phyloP scores from a whole-genome alignment of 192 early-diverging fungal species.

The Coemansia sp. region DNA sequence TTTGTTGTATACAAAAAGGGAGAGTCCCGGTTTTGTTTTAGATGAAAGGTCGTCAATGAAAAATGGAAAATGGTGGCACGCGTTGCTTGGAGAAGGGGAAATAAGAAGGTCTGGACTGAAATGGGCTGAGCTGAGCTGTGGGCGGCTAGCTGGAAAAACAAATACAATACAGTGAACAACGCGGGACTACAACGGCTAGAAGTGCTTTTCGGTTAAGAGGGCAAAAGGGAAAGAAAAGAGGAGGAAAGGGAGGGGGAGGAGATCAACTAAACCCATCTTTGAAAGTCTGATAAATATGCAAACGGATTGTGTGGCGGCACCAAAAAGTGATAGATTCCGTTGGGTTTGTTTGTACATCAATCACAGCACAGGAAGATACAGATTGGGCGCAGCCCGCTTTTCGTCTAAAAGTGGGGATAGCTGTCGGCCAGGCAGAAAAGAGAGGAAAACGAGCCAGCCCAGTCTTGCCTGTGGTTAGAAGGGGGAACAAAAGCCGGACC shows the following conservation, averaged over 20 bases:
- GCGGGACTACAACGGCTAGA: neutral
- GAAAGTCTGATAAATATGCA: constrained; percentile 12
- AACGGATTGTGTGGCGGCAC: constrained; percentile 3
- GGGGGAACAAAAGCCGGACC: neutral
- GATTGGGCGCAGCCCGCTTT: constrained; percentile 8
- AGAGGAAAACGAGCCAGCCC: neutral
- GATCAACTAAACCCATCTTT: neutral
- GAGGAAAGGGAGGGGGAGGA: too few relatives aligned
- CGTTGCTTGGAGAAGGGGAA: neutral
- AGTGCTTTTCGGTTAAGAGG: neutral
- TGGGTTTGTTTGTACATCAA: constrained; percentile 13
- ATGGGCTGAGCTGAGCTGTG: neutral
- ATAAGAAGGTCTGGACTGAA: neutral
- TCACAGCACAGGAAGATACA: neutral
- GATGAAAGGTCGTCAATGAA: neutral
- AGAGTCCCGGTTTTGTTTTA: too few relatives aligned
- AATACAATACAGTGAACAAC: neutral
- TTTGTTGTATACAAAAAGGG: constrained; percentile 7
- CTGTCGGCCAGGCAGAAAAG: neutral
- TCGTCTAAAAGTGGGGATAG: constrained; percentile 3
- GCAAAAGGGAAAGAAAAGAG: constrained; percentile 2
- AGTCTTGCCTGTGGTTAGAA: neutral
- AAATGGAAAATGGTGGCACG: neutral
- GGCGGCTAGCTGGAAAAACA: too few relatives aligned
- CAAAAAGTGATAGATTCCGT: constrained; percentile 5